phyloP scores from a whole-genome alignment of 2,329 filamentous ascomycete genomes.

The Kalaharituber pfeilii region DNA sequence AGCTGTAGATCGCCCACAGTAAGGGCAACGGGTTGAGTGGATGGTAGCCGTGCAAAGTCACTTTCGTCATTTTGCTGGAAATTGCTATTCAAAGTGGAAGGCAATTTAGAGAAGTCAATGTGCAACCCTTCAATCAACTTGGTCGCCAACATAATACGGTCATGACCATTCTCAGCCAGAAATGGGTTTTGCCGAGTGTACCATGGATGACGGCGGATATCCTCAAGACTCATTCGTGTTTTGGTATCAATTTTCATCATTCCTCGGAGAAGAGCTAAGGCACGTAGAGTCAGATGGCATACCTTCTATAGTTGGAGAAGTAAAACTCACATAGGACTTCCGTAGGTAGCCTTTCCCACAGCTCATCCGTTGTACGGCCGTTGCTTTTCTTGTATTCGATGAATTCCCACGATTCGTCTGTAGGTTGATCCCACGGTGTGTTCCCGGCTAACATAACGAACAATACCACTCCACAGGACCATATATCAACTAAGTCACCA shows the following conservation, averaged over 20 bases:
- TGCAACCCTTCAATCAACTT: conserved; percentile 82
- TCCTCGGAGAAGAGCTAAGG: conserved; percentile 52
- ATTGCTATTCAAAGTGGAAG: conserved; percentile 36
- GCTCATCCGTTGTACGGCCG: conserved; percentile 64
- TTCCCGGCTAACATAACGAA: conserved; percentile 92
- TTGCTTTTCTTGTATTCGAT: conserved; percentile 66
- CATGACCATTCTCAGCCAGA: conserved; percentile 56
- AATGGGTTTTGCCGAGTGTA: conserved; percentile 72
- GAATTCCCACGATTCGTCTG: conserved; percentile 71
- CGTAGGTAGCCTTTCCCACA: conserved; percentile 64
- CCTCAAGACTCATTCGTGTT: conserved; percentile 66
- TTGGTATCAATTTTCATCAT: conserved; percentile 72
- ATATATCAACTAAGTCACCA: conserved; percentile 75
- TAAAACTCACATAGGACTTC: conserved; percentile 42
- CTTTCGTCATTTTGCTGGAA: conserved; percentile 19
- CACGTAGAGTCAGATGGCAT: background rate
- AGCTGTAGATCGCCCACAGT: conserved; percentile 44
- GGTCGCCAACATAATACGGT: conserved; percentile 74
- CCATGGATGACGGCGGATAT: conserved; percentile 85
- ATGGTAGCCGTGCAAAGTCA: conserved; percentile 23
- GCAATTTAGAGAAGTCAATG: no score
- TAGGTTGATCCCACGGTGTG: conserved; percentile 93
- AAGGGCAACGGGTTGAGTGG: conserved; percentile 23
- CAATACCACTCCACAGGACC: conserved; percentile 95
- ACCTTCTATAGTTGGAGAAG: background rate